A percentile compares a stretch with the other conserved stretches of the same genome.
phyloP scores from a whole-genome alignment of 805 yeast genomes.

The Nakazawaea wickerhamii region DNA sequence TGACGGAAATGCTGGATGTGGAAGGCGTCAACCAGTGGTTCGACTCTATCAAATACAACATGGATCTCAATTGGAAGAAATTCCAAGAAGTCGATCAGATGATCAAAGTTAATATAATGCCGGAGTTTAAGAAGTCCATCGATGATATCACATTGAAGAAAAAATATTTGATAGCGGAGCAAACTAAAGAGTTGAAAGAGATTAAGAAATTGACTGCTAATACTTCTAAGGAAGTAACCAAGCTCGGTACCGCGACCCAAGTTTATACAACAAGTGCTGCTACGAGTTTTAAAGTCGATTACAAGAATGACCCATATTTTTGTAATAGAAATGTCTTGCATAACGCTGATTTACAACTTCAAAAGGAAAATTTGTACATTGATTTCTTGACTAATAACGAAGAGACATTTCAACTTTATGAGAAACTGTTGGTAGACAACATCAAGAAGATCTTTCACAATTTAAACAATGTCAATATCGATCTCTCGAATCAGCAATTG shows the following conservation, averaged over 20 bases:
- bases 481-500: slow-evolving; percentile 27
- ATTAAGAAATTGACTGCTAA: slow-evolving; percentile 30
- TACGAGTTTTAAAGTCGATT: slow-evolving; percentile 24
- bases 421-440: slow-evolving; percentile 36
- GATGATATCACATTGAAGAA: slow-evolving; percentile 37
- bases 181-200: slow-evolving; percentile 33
- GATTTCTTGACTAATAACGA: slow-evolving; percentile 40
- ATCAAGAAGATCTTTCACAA: slow-evolving; percentile 33
- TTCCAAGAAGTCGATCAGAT: slow-evolving; percentile 34
- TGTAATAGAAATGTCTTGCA: slow-evolving; percentile 31
- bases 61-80: slow-evolving; percentile 28
- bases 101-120: slow-evolving; percentile 32
- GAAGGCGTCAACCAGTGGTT: slow-evolving; percentile 24
- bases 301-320: slow-evolving; percentile 41
- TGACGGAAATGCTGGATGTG: not conserved
- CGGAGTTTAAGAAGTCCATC: slow-evolving; percentile 35
- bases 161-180: slow-evolving; percentile 32
- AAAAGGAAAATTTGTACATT: slow-evolving; percentile 39
- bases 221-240: slow-evolving; percentile 25
- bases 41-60: slow-evolving; percentile 19
- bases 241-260: slow-evolving; percentile 19
- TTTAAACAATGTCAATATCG: slow-evolving; percentile 20
- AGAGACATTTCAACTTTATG: slow-evolving; percentile 33
- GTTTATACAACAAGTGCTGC: slow-evolving; percentile 16
- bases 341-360: slow-evolving; percentile 36